Evolutionary conservation across 225 moss, liverwort and hornwort species (phyloP), one percentile per base, ranked within the genome.

Genomic region (Anthoceros angustus): DNA sequence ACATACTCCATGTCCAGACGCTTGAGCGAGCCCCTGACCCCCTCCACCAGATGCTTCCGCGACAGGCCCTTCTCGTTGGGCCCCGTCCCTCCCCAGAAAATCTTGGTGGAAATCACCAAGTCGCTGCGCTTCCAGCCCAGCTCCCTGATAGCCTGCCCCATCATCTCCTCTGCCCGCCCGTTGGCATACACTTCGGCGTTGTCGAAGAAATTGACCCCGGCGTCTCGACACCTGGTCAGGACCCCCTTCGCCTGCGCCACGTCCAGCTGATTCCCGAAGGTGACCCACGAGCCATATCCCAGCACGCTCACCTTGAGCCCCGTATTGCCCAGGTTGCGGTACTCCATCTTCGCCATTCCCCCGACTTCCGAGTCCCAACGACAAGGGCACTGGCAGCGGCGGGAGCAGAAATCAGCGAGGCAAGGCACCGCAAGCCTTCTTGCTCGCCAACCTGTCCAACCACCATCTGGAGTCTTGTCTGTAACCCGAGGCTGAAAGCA

Each of bases 141-240:
- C 67, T 90, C 63, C 75, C 75, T 74, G 60, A 90, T 86, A 0
- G 94, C 86, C 43, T 82, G 77, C 40, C 94, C 90, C 94, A 94
- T 94, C 42, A 94, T 94, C 80, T 90, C 83, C 71, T 94, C 94
- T 40, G 94, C 94, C 67, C 43, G 79, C 67, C 94, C 94, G 8
- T 85, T 80, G 0, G 87, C 94, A 40, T 94, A 94, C 48, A 82
- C 88, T 78, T 94, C 94, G 0, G 90, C 94, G 76, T 94, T 90
- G 74, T 94, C 94, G 65, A 90, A 94, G 75, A 94, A 94, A 70
- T 94, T 94, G 65, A 94, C 90, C 10, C 94, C 94, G 4, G 86
- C 75, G 0, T 94, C 90, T 25, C 90, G 80, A 25, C 94, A 94
- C 68, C 79, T 71, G 14, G 87, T 62, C 65, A 94, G 71, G 5